Percentiles rank a stretch among this genome's conserved stretches.
Evolutionary conservation across 805 yeast species (phyloP).

Genomic region (Wickerhamiella bombiphila): DNA sequence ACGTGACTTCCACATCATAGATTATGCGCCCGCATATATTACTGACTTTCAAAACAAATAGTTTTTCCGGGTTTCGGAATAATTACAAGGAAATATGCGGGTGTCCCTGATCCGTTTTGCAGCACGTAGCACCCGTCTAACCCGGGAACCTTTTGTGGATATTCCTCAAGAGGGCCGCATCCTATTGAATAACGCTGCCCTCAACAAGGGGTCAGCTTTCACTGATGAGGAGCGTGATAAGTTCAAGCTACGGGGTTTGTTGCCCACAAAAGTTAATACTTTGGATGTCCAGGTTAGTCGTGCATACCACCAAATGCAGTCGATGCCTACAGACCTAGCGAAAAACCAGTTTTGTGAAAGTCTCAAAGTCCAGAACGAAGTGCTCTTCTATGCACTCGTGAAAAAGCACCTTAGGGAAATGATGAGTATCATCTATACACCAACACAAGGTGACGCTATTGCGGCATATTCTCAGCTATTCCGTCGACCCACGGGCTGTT

Average conservation of each 20-base stretch:
- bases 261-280: conserved; percentile 69
- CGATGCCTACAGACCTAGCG: conserved; percentile 64
- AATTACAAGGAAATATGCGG: too few relatives aligned
- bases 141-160: conserved; percentile 9
- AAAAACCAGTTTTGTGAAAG: conserved; percentile 87
- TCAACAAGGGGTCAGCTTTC: conserved; percentile 90
- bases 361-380: conserved; percentile 80
- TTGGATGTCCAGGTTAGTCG: conserved; percentile 82
- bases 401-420: conserved; percentile 70
- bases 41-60: too few relatives aligned
- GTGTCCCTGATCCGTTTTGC: neutral
- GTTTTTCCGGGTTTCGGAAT: too few relatives aligned
- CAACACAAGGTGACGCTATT: conserved; percentile 70
- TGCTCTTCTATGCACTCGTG: conserved; percentile 71
- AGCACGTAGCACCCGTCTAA: conserved; percentile 9
- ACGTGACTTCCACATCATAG: too few relatives aligned
- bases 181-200: conserved; percentile 69
- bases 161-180: conserved; percentile 38
- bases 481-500: conserved; percentile 89
- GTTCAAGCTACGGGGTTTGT: conserved; percentile 60
- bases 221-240: conserved; percentile 67
- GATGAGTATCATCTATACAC: conserved; percentile 27
- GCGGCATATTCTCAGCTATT: conserved; percentile 78
- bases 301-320: conserved; percentile 70
- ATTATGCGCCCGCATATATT: too few relatives aligned